Conservation (phyloP, 345 rosid genomes). For the Rhodamnia rubescens region DNA sequence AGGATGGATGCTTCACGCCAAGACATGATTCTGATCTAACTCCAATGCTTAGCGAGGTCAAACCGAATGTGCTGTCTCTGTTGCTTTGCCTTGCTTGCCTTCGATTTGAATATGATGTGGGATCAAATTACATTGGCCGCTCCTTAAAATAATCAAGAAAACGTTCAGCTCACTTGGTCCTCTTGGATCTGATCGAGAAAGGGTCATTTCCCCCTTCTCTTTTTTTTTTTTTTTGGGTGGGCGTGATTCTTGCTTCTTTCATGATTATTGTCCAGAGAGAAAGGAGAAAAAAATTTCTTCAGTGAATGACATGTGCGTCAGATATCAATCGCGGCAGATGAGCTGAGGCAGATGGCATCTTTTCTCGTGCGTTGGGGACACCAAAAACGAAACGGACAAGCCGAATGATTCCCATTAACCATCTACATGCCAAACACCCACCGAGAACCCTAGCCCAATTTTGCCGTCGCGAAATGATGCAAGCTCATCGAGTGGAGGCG, state of each 20-base stretch:
- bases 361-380: background rate
- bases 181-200: background rate
- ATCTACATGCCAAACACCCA: background rate
- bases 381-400: background rate
- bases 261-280: background rate
- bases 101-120: background rate
- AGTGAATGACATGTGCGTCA: background rate
- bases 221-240: background rate
- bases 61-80: background rate
- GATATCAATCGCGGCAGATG: background rate
- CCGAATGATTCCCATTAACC: background rate
- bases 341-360: background rate
- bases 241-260: background rate
- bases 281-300: background rate
- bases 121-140: background rate
- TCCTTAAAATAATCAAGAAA: background rate
- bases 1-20: background rate
- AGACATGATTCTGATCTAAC: background rate
- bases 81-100: background rate
- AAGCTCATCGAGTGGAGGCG: background rate
- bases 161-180: background rate
- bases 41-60: background rate
- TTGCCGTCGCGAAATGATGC: background rate
- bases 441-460: background rate
- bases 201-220: background rate